These are phyloP conservation scores for Candida ascalaphidarum DNA, from an alignment of 805 yeast genomes.

Conservation along the genomic window DNA sequence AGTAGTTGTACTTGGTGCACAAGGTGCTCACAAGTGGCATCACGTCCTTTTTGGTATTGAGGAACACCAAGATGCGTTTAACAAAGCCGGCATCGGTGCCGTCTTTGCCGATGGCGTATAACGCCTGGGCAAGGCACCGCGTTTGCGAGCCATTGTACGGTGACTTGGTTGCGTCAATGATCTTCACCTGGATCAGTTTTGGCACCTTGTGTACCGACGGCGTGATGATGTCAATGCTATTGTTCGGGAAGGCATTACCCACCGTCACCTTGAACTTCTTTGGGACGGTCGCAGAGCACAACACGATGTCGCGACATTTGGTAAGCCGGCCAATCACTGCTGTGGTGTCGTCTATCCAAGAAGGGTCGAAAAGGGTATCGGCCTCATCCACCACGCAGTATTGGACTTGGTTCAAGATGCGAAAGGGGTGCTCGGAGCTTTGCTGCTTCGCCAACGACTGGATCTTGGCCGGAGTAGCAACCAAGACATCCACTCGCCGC, in stretches of 20 bases:
- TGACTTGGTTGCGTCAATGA: constrained; percentile 64
- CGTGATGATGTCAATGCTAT: constrained; percentile 58
- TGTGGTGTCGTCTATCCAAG: constrained; percentile 64
- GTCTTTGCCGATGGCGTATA: constrained; percentile 78
- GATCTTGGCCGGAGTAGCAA: constrained; percentile 81
- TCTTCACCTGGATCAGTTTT: constrained; percentile 56
- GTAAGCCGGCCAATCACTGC: constrained; percentile 42
- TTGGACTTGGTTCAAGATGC: constrained; percentile 36
- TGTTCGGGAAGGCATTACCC: constrained; percentile 49
- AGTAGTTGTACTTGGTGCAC: constrained; percentile 25
- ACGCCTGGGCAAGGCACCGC: constrained; percentile 80
- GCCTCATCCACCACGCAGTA: constrained; percentile 87
- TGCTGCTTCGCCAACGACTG: constrained; percentile 27
- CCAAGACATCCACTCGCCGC: constrained; percentile 62
- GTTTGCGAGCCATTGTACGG: constrained; percentile 83
- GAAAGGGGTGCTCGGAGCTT: constrained; percentile 22
- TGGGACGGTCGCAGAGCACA: constrained; percentile 91
- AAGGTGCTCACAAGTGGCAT: constrained; percentile 49
- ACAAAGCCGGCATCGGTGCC: constrained; percentile 70
- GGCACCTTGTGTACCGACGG: constrained; percentile 86
- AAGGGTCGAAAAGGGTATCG: constrained; percentile 79
- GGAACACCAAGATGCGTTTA: constrained; percentile 79
- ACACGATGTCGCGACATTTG: constrained; percentile 53
- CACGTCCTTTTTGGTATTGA: constrained; percentile 64
- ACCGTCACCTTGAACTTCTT: constrained; percentile 60